Conservation (phyloP, 768 basidiomycete species). For the Tricholoma hemisulphureum region DNA sequence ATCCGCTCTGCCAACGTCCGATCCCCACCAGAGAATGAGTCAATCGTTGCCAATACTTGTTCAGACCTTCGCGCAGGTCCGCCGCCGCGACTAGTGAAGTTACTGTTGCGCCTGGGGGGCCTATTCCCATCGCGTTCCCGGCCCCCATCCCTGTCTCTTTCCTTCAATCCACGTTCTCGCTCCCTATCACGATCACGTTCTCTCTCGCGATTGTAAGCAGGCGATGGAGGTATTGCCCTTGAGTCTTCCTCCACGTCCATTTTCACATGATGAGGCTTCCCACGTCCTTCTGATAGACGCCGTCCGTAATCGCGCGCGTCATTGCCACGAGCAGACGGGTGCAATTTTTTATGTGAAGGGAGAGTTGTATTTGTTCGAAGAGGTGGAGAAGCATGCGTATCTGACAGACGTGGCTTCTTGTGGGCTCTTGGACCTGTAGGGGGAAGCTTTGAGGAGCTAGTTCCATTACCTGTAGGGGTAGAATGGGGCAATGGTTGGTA, state of each 20-base stretch:
- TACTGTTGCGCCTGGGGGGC: conserved; percentile 41
- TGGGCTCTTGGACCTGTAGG: conserved; percentile 81
- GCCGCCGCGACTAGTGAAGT: conserved; percentile 37
- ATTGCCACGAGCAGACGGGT: conserved; percentile 14
- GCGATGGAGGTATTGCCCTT: conserved; percentile 42
- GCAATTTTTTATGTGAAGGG: conserved; percentile 17
- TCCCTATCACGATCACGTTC: conserved; percentile 33
- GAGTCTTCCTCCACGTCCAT: conserved; percentile 61
- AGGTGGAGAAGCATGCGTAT: conserved; percentile 38
- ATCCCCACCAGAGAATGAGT: conserved; percentile 46
- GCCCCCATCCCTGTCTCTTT: conserved; percentile 33
- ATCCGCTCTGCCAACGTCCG: conserved; percentile 86
- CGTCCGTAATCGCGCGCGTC: conserved; percentile 25
- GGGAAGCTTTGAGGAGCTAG: conserved; percentile 48
- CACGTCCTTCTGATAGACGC: conserved; percentile 21
- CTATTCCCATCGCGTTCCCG: conserved; percentile 31
- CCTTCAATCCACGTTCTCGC: conserved; percentile 38
- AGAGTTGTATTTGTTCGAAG: conserved; percentile 23
- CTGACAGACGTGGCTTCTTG: conserved; percentile 76
- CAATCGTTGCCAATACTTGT: conserved; percentile 33
- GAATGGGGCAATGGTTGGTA: conserved; percentile 36
- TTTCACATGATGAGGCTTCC: conserved; percentile 31
- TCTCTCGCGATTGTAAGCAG: conserved; percentile 32
- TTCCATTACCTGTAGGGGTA: conserved; percentile 25
- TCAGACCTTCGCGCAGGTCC: conserved; percentile 32